phyloP scores from a whole-genome alignment of 177 flowering plant genomes.

The Vitis hybrid region DNA sequence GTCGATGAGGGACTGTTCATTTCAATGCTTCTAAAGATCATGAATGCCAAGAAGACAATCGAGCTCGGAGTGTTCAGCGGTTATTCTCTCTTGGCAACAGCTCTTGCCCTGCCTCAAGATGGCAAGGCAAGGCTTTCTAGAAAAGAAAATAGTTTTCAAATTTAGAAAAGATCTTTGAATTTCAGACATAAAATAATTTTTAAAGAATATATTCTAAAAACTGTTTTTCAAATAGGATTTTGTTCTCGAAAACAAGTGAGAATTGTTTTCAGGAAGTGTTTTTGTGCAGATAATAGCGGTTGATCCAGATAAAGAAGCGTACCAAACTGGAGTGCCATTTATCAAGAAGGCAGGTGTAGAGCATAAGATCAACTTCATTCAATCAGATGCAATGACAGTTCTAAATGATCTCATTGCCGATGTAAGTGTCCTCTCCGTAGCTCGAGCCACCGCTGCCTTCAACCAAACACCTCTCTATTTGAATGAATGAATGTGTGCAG shows the following conservation, averaged over 20 bases:
- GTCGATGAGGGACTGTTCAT: conserved; percentile 45
- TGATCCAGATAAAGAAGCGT: conserved; percentile 36
- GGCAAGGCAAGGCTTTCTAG: conserved; percentile 9
- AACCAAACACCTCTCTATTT: not conserved
- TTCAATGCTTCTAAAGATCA: conserved; percentile 42
- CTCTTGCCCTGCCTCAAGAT: conserved; percentile 47
- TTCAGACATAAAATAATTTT: no score
- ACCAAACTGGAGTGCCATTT: conserved; percentile 39
- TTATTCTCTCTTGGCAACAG: conserved; percentile 49
- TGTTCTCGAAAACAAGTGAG: no score
- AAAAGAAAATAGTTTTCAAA: no score
- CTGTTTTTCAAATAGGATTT: no score
- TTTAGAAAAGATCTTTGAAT: no score
- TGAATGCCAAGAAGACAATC: conserved; percentile 38
- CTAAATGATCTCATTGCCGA: conserved; percentile 23
- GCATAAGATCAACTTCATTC: conserved; percentile 38
- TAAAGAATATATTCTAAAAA: no score
- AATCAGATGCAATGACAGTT: conserved; percentile 20
- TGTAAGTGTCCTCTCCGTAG: conserved; percentile 10
- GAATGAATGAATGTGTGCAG: conserved; percentile 11
- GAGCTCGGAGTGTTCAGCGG: conserved; percentile 61
- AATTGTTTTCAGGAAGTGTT: no score
- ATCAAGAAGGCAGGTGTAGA: conserved; percentile 44
- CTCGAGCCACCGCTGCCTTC: no score
- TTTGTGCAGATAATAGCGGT: conserved; percentile 34